These are phyloP conservation scores for Boeremia lycopersici DNA, from an alignment of 2,329 filamentous ascomycete species.

Conservation along the genomic window DNA sequence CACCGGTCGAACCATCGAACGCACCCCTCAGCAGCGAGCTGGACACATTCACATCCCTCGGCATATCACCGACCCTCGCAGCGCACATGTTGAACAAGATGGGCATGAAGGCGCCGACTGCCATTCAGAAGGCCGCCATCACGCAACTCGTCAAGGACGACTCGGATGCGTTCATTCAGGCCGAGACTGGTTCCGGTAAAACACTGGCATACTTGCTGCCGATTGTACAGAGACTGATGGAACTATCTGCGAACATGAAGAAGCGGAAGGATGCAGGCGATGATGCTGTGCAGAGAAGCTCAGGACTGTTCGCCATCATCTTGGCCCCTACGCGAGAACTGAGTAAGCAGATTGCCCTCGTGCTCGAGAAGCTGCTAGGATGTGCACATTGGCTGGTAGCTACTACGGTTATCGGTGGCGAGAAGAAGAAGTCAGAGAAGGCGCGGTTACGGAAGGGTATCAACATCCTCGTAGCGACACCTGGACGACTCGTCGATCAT, in stretches of 20 bases:
- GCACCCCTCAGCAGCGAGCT: slow-evolving; percentile 84
- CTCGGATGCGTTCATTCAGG: slow-evolving; percentile 92
- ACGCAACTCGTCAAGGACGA: slow-evolving; percentile 79
- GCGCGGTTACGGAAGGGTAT: slow-evolving; percentile 90
- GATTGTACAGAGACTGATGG: slow-evolving; percentile 85
- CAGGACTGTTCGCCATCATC: slow-evolving; percentile 92
- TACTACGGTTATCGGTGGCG: slow-evolving; percentile 77
- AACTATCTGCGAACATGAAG: slow-evolving; percentile 64
- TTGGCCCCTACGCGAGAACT: slow-evolving; percentile 91
- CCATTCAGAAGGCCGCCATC: slow-evolving; percentile 90
- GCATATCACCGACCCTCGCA: slow-evolving; percentile 79
- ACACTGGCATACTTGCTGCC: slow-evolving; percentile 95
- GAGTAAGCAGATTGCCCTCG: slow-evolving; percentile 89
- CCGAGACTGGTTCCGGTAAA: slow-evolving; percentile 96
- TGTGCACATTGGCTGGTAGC: slow-evolving; percentile 94
- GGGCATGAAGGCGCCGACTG: slow-evolving; percentile 86
- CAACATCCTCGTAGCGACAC: slow-evolving; percentile 95
- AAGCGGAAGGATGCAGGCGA: slow-evolving; percentile 42
- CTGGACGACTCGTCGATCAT: slow-evolving; percentile 88
- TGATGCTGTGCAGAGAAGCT: slow-evolving; percentile 73
- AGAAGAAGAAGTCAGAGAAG: slow-evolving; percentile 84
- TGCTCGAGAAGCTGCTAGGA: slow-evolving; percentile 83
- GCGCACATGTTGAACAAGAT: slow-evolving; percentile 85
- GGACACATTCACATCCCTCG: slow-evolving; percentile 84
- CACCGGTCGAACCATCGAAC: slow-evolving; percentile 77